These are phyloP conservation scores for Raphidocelis subcapitata DNA, from an alignment of 139 green algal species.

Conservation along the genomic window DNA sequence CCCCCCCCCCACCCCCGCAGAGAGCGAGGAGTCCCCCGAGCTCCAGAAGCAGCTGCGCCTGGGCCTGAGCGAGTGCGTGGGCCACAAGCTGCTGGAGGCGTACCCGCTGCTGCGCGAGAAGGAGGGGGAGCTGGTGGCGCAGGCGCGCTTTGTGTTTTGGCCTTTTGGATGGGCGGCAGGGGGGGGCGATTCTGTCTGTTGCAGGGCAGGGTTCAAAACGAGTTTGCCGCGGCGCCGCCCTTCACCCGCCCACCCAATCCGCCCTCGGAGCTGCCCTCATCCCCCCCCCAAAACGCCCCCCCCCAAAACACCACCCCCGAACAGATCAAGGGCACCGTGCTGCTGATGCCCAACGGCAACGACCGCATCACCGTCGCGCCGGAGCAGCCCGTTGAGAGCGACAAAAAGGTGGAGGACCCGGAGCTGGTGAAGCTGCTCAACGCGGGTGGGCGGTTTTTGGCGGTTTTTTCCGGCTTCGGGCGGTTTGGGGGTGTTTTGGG, in stretches of 20 bases:
- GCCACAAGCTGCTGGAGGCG: constrained; percentile 89
- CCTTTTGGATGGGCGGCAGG: background rate
- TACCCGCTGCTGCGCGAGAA: constrained; percentile 98
- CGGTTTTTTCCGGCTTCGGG: too few species aligned
- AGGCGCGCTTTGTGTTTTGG: too few species aligned
- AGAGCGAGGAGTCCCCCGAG: constrained; percentile 23
- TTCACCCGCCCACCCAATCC: too few species aligned
- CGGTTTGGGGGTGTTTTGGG: too few species aligned
- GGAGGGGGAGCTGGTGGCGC: constrained; percentile 57
- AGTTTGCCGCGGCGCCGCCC: too few species aligned
- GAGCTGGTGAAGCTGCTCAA: constrained; percentile 51
- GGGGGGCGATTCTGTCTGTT: too few species aligned
- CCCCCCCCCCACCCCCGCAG: background rate
- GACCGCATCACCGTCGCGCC: constrained; percentile 76
- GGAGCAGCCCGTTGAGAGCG: constrained; percentile 71
- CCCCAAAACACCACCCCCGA: too few species aligned
- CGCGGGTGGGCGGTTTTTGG: too few species aligned
- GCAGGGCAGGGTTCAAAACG: too few species aligned
- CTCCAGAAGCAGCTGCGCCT: constrained; percentile 48
- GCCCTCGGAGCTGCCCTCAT: too few species aligned
- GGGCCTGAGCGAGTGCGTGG: constrained; percentile 92
- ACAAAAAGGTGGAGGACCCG: constrained; percentile 70
- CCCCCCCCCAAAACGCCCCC: too few species aligned
- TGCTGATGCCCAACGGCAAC: constrained; percentile 95
- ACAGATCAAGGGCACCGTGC: constrained; percentile 96